Evolutionary conservation across 1,284 basidiomycete genomes (phyloP), one percentile per base, ranked within the genome.

Genomic region (Gastroboletus turbinatus): DNA sequence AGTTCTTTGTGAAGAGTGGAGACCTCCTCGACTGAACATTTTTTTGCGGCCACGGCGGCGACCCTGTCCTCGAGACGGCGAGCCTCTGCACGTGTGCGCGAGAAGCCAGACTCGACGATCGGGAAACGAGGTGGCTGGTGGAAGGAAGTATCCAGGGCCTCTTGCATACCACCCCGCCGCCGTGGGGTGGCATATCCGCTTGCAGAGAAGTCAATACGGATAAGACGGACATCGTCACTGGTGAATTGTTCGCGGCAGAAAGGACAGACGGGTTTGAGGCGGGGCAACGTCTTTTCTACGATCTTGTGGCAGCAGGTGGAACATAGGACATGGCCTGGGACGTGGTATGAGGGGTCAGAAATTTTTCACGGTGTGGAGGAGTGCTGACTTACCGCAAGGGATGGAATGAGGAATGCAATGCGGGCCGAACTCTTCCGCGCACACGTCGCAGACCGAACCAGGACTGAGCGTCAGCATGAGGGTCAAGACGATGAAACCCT

Each of bases 11-110:
- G 87, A 60, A 91, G 80, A 55, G 78, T 76, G 50, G 83, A 80
- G 46, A 91, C 86, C 75, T 91, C 88, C 71, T 91, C 88, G 56
- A 91, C 88, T 29, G 87, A 89, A 74, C 87, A 90, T 78, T 88
- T 90, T 82, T 88, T 88, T n/a, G 83, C 81, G 32, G 88, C 89
- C 63, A 90, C 84, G 66, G 81, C 82, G 56, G 84, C 84, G 56
- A 91, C 87, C 73, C 83, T 88, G 73, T 83, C 82, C 73, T 91
- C 89, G 53, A 91, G 77, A 61, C 81, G 75, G 42, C 84, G 82
- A 56, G 82, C 84, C 60, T 88, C 85, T 46, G 78, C 77, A 42
- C 82, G 77, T 13, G 75, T 73, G 47, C 76, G 76, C 17, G 77
- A 57, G 53, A 63, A 76, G 64, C 67, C 60, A 46, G 74, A 70